phyloP scores from a whole-genome alignment of 2,329 filamentous ascomycete species.

The Fusarium falciforme region DNA sequence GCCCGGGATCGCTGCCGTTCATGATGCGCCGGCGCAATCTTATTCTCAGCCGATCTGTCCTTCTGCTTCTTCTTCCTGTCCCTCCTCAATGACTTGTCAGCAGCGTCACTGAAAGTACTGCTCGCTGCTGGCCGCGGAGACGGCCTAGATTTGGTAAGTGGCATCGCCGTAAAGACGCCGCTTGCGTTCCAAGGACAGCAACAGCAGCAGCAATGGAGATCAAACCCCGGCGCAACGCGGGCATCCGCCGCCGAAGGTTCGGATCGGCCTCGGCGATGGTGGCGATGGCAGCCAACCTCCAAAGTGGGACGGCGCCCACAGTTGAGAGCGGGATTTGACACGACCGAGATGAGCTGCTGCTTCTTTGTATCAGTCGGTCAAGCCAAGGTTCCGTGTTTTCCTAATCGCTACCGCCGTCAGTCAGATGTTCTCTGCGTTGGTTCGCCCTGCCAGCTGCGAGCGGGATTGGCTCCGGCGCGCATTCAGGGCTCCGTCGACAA shows the following conservation, averaged over 20 bases:
- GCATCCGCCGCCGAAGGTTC: conserved; percentile 28
- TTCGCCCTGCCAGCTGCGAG: not conserved
- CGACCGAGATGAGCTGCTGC: not conserved
- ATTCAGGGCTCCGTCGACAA: not conserved
- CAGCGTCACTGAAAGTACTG: conserved; percentile 22
- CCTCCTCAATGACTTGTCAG: not conserved
- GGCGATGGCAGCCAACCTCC: conserved; percentile 5
- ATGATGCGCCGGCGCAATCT: conserved; percentile 24
- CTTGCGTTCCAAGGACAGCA: not conserved
- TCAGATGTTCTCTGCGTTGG: conserved; percentile 19
- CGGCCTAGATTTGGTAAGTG: conserved; percentile 39
- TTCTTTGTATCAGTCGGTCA: conserved; percentile 22
- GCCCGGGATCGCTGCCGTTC: conserved; percentile 21
- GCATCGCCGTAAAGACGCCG: conserved; percentile 22
- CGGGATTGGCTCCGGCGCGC: conserved; percentile 6
- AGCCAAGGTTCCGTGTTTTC: conserved; percentile 16
- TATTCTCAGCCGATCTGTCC: conserved; percentile 23
- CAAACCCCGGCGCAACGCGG: conserved; percentile 10
- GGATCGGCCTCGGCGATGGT: conserved; percentile 14
- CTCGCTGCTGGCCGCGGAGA: conserved; percentile 24
- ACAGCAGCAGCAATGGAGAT: not conserved
- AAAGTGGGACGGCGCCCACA: conserved; percentile 21
- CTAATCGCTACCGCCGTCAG: conserved; percentile 33
- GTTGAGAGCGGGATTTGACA: not conserved
- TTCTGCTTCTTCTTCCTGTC: conserved; percentile 17